Base-by-base conservation (phyloP, 1,284 basidiomycete species). In the Ustilago sp. region DNA sequence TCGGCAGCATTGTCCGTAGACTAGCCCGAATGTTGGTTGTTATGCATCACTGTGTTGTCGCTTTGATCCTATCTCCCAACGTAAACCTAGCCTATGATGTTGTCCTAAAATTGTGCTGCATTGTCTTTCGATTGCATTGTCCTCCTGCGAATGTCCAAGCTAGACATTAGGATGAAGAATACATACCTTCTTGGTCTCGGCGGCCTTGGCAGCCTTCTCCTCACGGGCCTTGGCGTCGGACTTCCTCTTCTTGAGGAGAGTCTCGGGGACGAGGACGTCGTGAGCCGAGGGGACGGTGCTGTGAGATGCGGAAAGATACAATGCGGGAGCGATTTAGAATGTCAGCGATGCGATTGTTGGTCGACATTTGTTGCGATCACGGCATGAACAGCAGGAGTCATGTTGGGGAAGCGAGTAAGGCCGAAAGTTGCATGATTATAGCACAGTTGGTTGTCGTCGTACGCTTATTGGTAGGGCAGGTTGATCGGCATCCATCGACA, bases 141-240 rank as follows among this genome's bases (percentile, higher is more conserved):
- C 83, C 93, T 86, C 93, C 93, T 59, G 90, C 87, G 45, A 93
- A 93, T 78, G 12, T 39, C 47, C 28, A 15, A n/a, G 48, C 45
- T 93, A 92, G 79, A 90, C 91, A 94, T 13, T 23, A 35, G 19
- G 43, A 12, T 28, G 8, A 6, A 19, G 7, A 32, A 53, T 66
- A 74, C 83, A 76, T 87, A 98, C 96, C 93, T 98, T 98, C 87
- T 93, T 93, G 84, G 93, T 93, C 86, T 93, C 93, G 59, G 90
- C 87, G 41, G 93, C 93, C 80, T 93, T 93, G 80, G 90, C 91
- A 85, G 95, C 90, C 87, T 94, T 94, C 88, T 98, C 95, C 90
- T 98, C 95, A 85, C 95, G 91, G 79, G 93, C 93, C 91, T 98
- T 97, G 90, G 95, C 94, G 87, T 93, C 97, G 88, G 95, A 92